Percentiles rank a stretch among this genome's conserved stretches.
phyloP scores from a whole-genome alignment of 2,329 filamentous ascomycete species.

The Neonectria sp. region DNA sequence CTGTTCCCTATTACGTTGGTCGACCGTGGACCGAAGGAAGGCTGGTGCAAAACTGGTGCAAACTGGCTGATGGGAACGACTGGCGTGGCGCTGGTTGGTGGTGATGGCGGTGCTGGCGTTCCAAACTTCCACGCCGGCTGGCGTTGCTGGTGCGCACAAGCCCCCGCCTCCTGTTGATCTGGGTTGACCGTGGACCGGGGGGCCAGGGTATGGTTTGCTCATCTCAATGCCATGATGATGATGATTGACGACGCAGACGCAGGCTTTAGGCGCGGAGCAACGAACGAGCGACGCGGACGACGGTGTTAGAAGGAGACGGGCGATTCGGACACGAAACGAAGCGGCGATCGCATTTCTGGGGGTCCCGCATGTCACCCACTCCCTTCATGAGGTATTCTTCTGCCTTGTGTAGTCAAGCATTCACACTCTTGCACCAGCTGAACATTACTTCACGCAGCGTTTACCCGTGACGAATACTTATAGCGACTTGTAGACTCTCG shows the following conservation, averaged over 20 bases:
- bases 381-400: conserved; percentile 10
- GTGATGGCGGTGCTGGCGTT: conserved; percentile 16
- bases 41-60: neutral
- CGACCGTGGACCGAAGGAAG: conserved; percentile 8
- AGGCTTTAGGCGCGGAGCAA: conserved; percentile 6
- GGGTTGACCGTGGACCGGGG: conserved; percentile 11
- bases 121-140: neutral
- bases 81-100: conserved; percentile 9
- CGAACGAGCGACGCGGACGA: conserved; percentile 30
- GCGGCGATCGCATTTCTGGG: conserved; percentile 39
- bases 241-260: conserved; percentile 27
- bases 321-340: conserved; percentile 27
- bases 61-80: neutral
- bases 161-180: conserved; percentile 29
- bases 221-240: conserved; percentile 19
- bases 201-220: conserved; percentile 15
- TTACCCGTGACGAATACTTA: neutral
- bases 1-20: neutral
- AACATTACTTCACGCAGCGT: neutral
- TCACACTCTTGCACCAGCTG: neutral
- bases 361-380: conserved; percentile 15
- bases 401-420: conserved; percentile 8
- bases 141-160: conserved; percentile 9
- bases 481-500: neutral
- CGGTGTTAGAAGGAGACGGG: conserved; percentile 28